These are phyloP conservation scores for Ogataea corticis DNA, from an alignment of 805 yeast genomes.

Conservation along the genomic window DNA sequence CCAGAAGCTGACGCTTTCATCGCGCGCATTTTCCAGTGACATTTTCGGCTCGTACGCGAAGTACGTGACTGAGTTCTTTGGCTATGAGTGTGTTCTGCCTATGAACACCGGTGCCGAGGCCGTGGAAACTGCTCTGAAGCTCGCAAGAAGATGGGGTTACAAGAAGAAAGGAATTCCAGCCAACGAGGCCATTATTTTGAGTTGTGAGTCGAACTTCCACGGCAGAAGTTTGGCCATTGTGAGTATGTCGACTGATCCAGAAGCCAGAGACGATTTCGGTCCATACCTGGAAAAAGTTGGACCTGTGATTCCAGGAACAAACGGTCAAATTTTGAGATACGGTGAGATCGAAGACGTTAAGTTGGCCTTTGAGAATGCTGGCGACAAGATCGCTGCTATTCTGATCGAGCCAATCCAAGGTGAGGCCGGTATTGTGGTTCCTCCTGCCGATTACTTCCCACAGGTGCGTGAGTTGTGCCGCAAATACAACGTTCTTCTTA, in stretches of 20 bases:
- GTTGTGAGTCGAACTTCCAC: constrained; percentile 91
- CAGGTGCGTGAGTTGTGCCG: constrained; percentile 74
- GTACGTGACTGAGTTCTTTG: constrained; percentile 82
- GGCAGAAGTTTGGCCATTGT: constrained; percentile 95
- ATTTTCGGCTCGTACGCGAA: constrained; percentile 85
- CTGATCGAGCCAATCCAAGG: constrained; percentile 96
- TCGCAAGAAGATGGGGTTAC: constrained; percentile 98
- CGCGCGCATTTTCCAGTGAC: constrained; percentile 91
- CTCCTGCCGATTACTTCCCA: constrained; percentile 77
- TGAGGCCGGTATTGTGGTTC: constrained; percentile 97
- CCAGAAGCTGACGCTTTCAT: constrained; percentile 75
- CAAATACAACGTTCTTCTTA: constrained; percentile 81
- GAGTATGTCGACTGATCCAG: constrained; percentile 95
- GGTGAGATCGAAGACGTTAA: constrained; percentile 87
- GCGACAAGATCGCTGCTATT: constrained; percentile 88
- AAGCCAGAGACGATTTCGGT: constrained; percentile 84
- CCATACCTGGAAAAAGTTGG: constrained; percentile 86
- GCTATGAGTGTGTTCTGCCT: constrained; percentile 90
- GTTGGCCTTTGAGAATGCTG: constrained; percentile 75
- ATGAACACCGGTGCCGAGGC: constrained; percentile 99
- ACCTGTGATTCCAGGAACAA: constrained; percentile 77
- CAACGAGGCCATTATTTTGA: constrained; percentile 81
- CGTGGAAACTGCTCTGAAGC: constrained; percentile 89
- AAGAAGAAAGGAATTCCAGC: constrained; percentile 78
- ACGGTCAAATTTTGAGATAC: constrained; percentile 64